A percentile compares a stretch with the other conserved stretches of the same genome.
phyloP scores from a whole-genome alignment of 2,329 filamentous ascomycete genomes.

The Knufia petricola region DNA sequence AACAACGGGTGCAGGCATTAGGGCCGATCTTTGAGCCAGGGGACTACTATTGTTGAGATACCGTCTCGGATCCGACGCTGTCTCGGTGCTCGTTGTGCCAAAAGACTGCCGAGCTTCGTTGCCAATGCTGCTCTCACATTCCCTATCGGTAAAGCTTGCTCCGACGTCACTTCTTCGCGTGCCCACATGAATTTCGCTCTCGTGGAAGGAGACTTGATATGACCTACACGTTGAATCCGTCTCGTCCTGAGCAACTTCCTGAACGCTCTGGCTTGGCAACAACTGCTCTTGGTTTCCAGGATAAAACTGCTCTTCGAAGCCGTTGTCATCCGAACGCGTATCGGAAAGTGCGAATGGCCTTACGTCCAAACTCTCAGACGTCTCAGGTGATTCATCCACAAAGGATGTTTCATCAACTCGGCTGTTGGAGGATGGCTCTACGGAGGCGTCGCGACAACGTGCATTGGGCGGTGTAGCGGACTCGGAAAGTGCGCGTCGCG shows the following conservation, averaged over 20 bases:
- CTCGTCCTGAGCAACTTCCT: neutral
- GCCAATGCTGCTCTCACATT: neutral
- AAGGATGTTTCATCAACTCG: slow-evolving; percentile 4
- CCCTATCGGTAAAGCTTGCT: neutral
- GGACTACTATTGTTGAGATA: slow-evolving; percentile 5
- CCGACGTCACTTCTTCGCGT: neutral
- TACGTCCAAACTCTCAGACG: neutral
- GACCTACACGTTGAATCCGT: neutral
- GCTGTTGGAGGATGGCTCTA: neutral
- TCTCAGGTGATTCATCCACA: neutral
- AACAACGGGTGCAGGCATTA: neutral
- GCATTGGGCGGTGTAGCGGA: neutral
- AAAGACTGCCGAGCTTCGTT: neutral
- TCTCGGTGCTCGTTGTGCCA: slow-evolving; percentile 3
- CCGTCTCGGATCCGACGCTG: neutral
- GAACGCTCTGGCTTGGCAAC: neutral
- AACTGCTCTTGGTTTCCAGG: neutral
- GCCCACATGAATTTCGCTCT: neutral
- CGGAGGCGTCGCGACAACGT: neutral
- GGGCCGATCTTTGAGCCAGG: neutral
- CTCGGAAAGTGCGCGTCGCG: neutral
- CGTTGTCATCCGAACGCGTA: neutral
- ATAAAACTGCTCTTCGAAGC: neutral
- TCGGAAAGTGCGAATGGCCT: neutral
- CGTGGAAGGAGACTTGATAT: neutral